Conservation (phyloP, 257 asterid genomes). For the Forsythia viridissima region DNA sequence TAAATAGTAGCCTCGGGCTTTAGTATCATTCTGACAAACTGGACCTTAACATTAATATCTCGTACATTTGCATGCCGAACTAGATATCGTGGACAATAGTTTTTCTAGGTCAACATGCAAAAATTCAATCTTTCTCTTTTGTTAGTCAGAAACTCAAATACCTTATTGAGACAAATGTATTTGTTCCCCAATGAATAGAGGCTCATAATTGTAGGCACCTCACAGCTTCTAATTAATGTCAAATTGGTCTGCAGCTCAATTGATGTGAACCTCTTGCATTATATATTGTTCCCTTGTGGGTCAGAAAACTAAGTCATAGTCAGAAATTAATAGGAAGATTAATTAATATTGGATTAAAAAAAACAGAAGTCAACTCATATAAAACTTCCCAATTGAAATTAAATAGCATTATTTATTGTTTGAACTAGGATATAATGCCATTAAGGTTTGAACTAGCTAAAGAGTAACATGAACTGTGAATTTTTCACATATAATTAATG, state of each 20-base stretch:
- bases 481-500: neutral
- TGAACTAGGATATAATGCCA: too few relatives aligned
- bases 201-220: neutral
- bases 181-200: neutral
- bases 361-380: constrained; percentile 4
- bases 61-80: too few relatives aligned
- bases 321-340: neutral
- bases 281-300: neutral
- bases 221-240: neutral
- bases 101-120: too few relatives aligned
- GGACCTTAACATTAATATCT: too few relatives aligned
- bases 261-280: neutral
- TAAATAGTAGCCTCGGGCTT: too few relatives aligned
- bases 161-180: too few relatives aligned
- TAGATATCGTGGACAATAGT: too few relatives aligned
- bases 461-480: neutral
- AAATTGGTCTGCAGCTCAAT: neutral
- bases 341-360: neutral
- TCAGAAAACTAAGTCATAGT: constrained; percentile 1
- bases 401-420: neutral
- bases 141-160: too few relatives aligned
- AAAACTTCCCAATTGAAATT: neutral
- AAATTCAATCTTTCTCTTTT: too few relatives aligned
- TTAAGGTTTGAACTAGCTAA: neutral
- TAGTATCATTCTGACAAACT: too few relatives aligned